These are phyloP conservation scores for cucumber (Cucumis sativus) DNA, from an alignment of 306 rosid genomes.

Conservation along the genomic window Cucumber_9930_V3 NC_026657.2:16640501-16641000, in stretches of 20 bases:
- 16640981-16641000: too few species aligned
- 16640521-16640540: conserved; percentile 27
- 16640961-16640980: too few species aligned
- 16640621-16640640: conserved; percentile 71
- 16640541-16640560: conserved; percentile 45
- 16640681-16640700: conserved; percentile 18
- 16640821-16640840: neutral
- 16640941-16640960: neutral
- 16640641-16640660: conserved; percentile 62
- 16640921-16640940: neutral
- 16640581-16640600: conserved; percentile 51
- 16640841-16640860: neutral
- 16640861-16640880: neutral
- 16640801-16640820: neutral
- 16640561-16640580: conserved; percentile 75
- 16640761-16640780: neutral
- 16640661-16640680: conserved; percentile 35
- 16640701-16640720: conserved; percentile 2
- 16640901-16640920: neutral
- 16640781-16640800: neutral
- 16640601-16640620: conserved; percentile 50
- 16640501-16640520: conserved; percentile 17
- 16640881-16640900: neutral
- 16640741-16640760: neutral
- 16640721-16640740: neutral